Base-by-base conservation (phyloP, 805 yeast species). In the Ogataea paraovalis region DNA sequence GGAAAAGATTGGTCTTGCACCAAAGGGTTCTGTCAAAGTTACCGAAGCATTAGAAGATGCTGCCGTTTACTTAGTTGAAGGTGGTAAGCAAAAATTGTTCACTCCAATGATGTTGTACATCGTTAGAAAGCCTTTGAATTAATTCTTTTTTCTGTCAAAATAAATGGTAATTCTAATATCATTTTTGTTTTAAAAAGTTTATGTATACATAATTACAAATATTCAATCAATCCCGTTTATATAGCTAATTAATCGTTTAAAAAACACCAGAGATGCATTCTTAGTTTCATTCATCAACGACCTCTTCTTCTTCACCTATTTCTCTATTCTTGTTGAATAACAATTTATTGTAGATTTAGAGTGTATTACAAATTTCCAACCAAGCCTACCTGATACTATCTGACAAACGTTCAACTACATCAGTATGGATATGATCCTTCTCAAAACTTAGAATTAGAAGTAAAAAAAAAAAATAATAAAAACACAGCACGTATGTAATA, bases 91-190 rank as follows among this genome's bases (percentile, higher is more conserved):
- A 68, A 83, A 86, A 61, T 76, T 94, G 56, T 94, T 94, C 74
- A 92, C 98, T 37, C 99, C 99, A 62, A 94, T 94, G 99, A 87
- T 89, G 94, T 77, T 94, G 66, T 92, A 83, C 66, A 80, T 94
- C 56, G 90, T 80, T 59, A 85, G 80, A 73, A 92, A 92, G 74
- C 98, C 98, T 55, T 65, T 69, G 48, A 59, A 68, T 41, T 47
- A 47, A 48, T 44, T 33, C 8, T 30, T 19, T 37, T 18, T 12
- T 32, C 7, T 32, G n/a, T n/a, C n/a, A n/a, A n/a, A n/a, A n/a
- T n/a, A n/a, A n/a, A n/a, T n/a, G n/a, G n/a, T n/a, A n/a, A n/a
- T n/a, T n/a, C n/a, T n/a, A n/a, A n/a, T n/a, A n/a, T n/a, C n/a
- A n/a, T n/a, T n/a, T n/a, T n/a, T n/a, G 18, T 13, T 32, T 9